Percentiles rank a stretch among this genome's conserved stretches.
phyloP scores from a whole-genome alignment of 345 rosid genomes.

The Pugionium dolabratum region DNA sequence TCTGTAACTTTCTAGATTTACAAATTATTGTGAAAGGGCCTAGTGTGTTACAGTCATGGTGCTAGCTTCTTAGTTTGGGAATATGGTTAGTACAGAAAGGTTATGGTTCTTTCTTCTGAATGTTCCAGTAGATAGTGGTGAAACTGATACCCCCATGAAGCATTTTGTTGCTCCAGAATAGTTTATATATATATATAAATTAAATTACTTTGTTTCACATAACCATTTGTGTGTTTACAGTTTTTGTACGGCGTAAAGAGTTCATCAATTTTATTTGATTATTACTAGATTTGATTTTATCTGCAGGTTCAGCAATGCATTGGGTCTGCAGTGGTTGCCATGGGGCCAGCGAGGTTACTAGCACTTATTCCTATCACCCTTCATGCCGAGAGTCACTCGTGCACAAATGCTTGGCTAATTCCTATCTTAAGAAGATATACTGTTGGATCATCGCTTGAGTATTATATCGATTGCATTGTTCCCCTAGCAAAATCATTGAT shows the following conservation, averaged over 20 bases:
- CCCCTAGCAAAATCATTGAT: slow-evolving; percentile 76
- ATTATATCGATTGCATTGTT: slow-evolving; percentile 75
- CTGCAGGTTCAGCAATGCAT: slow-evolving; percentile 74
- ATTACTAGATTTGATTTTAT: slow-evolving; percentile 30
- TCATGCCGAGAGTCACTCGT: slow-evolving; percentile 50
- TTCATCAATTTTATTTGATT: slow-evolving; percentile 24
- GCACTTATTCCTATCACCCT: slow-evolving; percentile 67
- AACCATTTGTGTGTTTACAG: background rate
- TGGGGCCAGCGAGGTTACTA: slow-evolving; percentile 78
- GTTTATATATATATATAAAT: too few species aligned
- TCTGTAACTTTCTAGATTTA: slow-evolving; percentile 8
- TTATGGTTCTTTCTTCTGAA: slow-evolving; percentile 1
- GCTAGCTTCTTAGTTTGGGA: background rate
- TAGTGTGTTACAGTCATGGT: background rate
- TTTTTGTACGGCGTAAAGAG: background rate
- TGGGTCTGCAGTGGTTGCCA: slow-evolving; percentile 82
- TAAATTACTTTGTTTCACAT: background rate
- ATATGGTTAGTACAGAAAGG: slow-evolving; percentile 15
- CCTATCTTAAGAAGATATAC: slow-evolving; percentile 67
- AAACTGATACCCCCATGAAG: background rate
- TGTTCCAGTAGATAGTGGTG: slow-evolving; percentile 4
- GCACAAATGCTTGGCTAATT: slow-evolving; percentile 74
- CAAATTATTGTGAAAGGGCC: slow-evolving; percentile 8
- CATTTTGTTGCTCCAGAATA: background rate
- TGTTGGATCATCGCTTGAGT: slow-evolving; percentile 71